Percentiles rank a stretch among this genome's conserved stretches.
Conservation (phyloP, 2,329 filamentous ascomycete species). For the Thelonectria blattea region DNA sequence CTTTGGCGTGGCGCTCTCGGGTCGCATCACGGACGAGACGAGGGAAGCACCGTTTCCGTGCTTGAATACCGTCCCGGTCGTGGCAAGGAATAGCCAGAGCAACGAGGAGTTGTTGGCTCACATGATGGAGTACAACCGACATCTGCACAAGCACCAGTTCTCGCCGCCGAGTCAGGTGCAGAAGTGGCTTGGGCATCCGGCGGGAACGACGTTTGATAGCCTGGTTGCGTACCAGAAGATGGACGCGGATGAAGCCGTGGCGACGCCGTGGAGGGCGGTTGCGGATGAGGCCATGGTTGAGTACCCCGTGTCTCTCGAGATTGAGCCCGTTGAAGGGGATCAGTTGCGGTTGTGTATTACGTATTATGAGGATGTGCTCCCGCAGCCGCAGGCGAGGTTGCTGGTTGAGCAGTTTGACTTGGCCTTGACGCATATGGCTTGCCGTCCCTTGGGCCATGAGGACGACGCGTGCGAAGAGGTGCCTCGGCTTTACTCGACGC, state of each 20-base stretch:
- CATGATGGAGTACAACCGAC: constrained; percentile 70
- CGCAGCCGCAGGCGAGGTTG: constrained; percentile 68
- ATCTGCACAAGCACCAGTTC: constrained; percentile 73
- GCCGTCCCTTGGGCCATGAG: constrained; percentile 50
- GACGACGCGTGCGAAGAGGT: constrained; percentile 44
- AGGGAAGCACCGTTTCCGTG: constrained; percentile 73
- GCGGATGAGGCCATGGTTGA: constrained; percentile 75
- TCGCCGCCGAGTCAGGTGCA: constrained; percentile 75
- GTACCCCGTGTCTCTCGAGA: constrained; percentile 81
- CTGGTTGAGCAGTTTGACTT: constrained; percentile 76
- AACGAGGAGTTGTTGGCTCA: constrained; percentile 63
- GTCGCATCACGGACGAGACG: constrained; percentile 67
- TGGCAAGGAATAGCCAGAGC: constrained; percentile 59
- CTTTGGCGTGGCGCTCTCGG: constrained; percentile 83
- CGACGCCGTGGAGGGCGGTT: constrained; percentile 62
- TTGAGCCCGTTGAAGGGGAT: constrained; percentile 62
- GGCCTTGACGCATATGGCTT: constrained; percentile 64
- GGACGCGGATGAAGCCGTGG: constrained; percentile 33
- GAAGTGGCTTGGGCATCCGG: constrained; percentile 69
- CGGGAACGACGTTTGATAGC: constrained; percentile 78
- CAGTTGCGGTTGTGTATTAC: constrained; percentile 69
- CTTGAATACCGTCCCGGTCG: constrained; percentile 79
- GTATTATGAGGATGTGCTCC: constrained; percentile 68
- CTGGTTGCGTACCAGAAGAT: constrained; percentile 82
- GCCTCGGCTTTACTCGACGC: constrained; percentile 65